These are phyloP conservation scores for Pseudogymnoascus pannorum DNA, from an alignment of 2,329 filamentous ascomycete genomes.

Conservation along the genomic window DNA sequence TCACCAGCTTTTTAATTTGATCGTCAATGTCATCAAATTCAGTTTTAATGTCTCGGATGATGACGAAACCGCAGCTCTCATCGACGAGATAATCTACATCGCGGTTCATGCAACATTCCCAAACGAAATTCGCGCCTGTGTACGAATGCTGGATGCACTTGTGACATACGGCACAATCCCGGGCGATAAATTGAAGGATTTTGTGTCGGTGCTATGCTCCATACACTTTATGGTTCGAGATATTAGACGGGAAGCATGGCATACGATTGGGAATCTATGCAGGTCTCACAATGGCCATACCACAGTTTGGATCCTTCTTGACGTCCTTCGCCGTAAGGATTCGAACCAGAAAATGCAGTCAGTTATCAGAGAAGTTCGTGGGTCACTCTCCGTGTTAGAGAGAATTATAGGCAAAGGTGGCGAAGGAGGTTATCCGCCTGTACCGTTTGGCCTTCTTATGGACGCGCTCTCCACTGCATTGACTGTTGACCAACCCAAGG, in stretches of 20 bases:
- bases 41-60: conserved; percentile 63
- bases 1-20: conserved; percentile 55
- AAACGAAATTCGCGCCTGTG: conserved; percentile 59
- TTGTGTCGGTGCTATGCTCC: conserved; percentile 63
- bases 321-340: conserved; percentile 48
- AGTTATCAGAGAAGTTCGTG: conserved; percentile 49
- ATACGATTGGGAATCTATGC: conserved; percentile 61
- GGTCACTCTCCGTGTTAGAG: conserved; percentile 54
- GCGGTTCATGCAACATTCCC: conserved; percentile 60
- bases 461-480: conserved; percentile 49
- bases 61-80: conserved; percentile 50
- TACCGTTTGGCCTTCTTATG: conserved; percentile 52
- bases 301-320: conserved; percentile 57
- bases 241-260: conserved; percentile 60
- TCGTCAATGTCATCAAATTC: conserved; percentile 66
- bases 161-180: conserved; percentile 68
- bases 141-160: conserved; percentile 60
- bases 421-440: conserved; percentile 51
- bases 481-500: conserved; percentile 24
- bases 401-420: conserved; percentile 54
- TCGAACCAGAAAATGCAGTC: conserved; percentile 41
- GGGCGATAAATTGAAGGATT: conserved; percentile 51
- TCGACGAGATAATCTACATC: conserved; percentile 56
- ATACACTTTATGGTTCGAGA: conserved; percentile 59
- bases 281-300: conserved; percentile 67